phyloP scores from a whole-genome alignment of 805 yeast species.

The Metschnikowia kofuensis region DNA sequence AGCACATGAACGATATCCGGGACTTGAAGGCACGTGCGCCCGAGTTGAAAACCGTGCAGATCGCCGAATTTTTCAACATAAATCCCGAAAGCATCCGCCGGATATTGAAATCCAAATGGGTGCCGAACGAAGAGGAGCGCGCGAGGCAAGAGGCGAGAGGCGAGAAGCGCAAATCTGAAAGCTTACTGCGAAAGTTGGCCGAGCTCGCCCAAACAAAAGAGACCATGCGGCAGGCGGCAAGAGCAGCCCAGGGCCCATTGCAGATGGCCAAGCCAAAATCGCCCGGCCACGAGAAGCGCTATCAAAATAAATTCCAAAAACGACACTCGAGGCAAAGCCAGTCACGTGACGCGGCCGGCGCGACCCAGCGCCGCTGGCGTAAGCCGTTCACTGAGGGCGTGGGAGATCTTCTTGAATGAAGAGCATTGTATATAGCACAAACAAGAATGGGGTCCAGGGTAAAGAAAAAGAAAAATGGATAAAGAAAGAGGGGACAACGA shows the following conservation, averaged over 20 bases:
- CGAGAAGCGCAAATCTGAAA: slow-evolving; percentile 26
- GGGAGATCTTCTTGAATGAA: slow-evolving; percentile 26
- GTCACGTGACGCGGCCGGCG: not conserved
- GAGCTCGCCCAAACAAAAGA: slow-evolving; percentile 5
- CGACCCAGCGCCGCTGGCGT: not conserved
- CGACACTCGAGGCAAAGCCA: too few relatives aligned
- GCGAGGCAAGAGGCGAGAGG: slow-evolving; percentile 49
- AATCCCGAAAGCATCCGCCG: slow-evolving; percentile 84
- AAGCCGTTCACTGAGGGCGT: slow-evolving; percentile 23
- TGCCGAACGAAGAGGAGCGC: slow-evolving; percentile 57
- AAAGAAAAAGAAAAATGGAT: too few relatives aligned
- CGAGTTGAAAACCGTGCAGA: slow-evolving; percentile 51
- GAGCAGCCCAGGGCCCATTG: not conserved
- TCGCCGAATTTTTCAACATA: slow-evolving; percentile 62
- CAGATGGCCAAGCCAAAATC: too few relatives aligned
- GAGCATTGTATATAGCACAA: not conserved
- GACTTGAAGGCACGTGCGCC: slow-evolving; percentile 57
- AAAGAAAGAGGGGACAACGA: too few relatives aligned
- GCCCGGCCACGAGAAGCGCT: too few relatives aligned
- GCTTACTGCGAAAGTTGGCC: slow-evolving; percentile 12
- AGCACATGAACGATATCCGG: slow-evolving; percentile 64
- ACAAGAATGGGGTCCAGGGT: too few relatives aligned
- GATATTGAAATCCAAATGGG: slow-evolving; percentile 75
- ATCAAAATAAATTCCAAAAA: too few relatives aligned
- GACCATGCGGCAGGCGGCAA: not conserved